Conservation (phyloP, 2,329 filamentous ascomycete genomes). For the Thielaviopsis musarum region DNA sequence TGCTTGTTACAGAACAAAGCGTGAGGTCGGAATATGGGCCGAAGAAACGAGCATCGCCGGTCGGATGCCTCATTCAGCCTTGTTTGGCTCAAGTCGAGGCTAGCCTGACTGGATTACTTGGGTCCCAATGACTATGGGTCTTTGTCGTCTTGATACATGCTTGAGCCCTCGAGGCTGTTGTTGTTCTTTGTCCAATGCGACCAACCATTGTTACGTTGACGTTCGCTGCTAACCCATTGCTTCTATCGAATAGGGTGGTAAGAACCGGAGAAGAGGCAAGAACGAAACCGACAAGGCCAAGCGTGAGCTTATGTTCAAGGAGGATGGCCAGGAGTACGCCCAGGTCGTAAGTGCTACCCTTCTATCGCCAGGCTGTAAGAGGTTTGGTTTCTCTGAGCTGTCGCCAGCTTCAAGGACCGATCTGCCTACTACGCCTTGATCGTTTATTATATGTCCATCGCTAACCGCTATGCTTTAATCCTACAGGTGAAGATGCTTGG, state of each 20-base stretch:
- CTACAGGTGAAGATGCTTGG: constrained; percentile 68
- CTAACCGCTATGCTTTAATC: constrained; percentile 13
- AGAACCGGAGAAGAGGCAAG: constrained; percentile 96
- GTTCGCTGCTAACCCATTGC: neutral
- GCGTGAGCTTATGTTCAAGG: constrained; percentile 96
- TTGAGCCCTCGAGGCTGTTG: too few species aligned
- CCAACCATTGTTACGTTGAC: too few species aligned
- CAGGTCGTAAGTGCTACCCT: constrained; percentile 13
- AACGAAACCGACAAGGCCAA: constrained; percentile 99
- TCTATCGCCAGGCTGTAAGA: neutral
- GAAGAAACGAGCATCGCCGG: neutral
- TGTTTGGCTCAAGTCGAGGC: neutral
- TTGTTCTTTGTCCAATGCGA: too few species aligned
- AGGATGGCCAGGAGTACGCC: constrained; percentile 65
- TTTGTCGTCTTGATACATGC: too few species aligned
- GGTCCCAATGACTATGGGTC: too few species aligned
- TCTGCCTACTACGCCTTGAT: neutral
- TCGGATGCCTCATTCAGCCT: neutral
- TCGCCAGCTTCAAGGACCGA: too few species aligned
- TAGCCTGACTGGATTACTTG: neutral
- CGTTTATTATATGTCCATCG: neutral
- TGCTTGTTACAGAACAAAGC: neutral
- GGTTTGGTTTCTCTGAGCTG: neutral
- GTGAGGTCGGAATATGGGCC: neutral
- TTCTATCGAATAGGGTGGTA: constrained; percentile 58